These are phyloP conservation scores for Euphorbia pulcherrima DNA, from an alignment of 345 rosid species.

Conservation along the genomic window DNA sequence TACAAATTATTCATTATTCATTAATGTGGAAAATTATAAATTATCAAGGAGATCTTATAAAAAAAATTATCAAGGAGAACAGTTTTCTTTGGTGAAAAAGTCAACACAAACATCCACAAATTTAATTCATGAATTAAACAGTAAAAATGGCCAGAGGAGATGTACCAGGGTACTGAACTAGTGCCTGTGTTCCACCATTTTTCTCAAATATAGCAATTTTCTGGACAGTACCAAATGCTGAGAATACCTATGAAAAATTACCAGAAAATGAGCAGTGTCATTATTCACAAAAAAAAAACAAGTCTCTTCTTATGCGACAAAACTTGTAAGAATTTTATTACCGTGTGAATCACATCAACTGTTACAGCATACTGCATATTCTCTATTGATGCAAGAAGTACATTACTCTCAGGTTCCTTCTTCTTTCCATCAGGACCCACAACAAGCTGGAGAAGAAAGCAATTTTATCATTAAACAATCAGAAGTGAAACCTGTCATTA, in stretches of 20 bases:
- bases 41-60: not conserved
- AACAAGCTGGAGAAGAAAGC: constrained; percentile 45
- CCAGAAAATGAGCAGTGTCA: constrained; percentile 1
- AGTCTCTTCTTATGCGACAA: not conserved
- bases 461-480: constrained; percentile 20
- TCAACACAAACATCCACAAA: constrained; percentile 1
- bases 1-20: not conserved
- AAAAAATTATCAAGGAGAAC: not conserved
- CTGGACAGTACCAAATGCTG: constrained; percentile 84
- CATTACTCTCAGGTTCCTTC: constrained; percentile 85
- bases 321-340: constrained; percentile 32
- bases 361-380: constrained; percentile 99
- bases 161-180: constrained; percentile 83
- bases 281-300: not conserved
- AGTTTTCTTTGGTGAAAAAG: not conserved
- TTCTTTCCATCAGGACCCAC: constrained; percentile 89
- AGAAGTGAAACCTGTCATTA: not conserved
- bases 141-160: constrained; percentile 11
- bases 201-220: constrained; percentile 96
- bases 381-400: constrained; percentile 90
- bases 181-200: constrained; percentile 92
- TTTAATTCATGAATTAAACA: constrained; percentile 1
- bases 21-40: too few species aligned
- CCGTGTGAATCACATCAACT: constrained; percentile 83
- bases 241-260: constrained; percentile 55